Base-by-base conservation (phyloP, 306 rosid genomes). In the Cucurbita argyrosperma region DNA sequence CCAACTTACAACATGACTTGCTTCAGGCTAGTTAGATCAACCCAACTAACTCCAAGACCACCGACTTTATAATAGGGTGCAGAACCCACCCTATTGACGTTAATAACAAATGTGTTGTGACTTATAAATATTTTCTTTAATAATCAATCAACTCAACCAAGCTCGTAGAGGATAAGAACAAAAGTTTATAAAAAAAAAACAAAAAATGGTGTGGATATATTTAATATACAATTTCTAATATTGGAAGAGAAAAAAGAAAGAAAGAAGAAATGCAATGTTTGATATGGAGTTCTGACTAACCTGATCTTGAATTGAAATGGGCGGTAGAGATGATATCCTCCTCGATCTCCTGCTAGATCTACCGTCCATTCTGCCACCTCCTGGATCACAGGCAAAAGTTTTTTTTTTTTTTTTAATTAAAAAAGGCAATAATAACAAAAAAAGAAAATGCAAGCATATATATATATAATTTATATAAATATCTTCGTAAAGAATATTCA, bases 301-400 rank as follows among this genome's bases (percentile, higher is more conserved):
- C 96, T 90, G 96, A 65, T 92, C 96, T 49, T 74, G 74, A 5
- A 74, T 74, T 14, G 91, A 77, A 57, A 71, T 80, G 74, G 11
- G 71, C 53, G 86, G 87, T 12, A 56, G 79, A 68, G 89, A 82
- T 79, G 81, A 35, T 67, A 79, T 74, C 61, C 78, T 86, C 49
- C 81, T 83, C 3, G 59, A 74, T 79, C 85, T 82, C 74, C 74
- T 86, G 23, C 38, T 59, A 77, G 64, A 14, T 59, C 88, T 66
- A 8, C 84, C 68, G 77, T 11, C 79, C 67, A 58, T 51, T 73
- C 50, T 71, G 13, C 77, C 74, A 11, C 42, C 65, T 64, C 54
- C 80, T 74, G 61, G 76, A 79, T 82, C 78, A 38, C 9, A 40
- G 21, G 12, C 57, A 26, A 19, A 67, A 67, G 6, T 2, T 30